Evolutionary conservation across 257 asterid species (phyloP).

Genomic region (Solanum ossicruentum): DNA sequence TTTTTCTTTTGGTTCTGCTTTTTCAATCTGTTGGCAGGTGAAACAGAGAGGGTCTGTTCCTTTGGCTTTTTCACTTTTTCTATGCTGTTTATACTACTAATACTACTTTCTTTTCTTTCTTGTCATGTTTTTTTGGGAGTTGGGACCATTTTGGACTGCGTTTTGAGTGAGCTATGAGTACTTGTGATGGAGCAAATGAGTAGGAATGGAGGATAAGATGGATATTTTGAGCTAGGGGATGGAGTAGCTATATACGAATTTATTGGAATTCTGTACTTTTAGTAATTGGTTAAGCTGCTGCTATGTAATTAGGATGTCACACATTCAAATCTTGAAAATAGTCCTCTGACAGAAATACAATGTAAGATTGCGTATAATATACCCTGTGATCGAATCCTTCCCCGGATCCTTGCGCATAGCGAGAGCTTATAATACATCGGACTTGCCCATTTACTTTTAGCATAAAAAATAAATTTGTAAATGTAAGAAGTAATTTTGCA

Average conservation of each 20-base stretch:
- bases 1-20: neutral
- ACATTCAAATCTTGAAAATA: too few species aligned
- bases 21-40: constrained; percentile 1
- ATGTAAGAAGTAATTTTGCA: neutral
- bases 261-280: neutral
- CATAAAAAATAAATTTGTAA: neutral
- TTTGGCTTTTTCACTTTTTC: neutral
- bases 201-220: neutral
- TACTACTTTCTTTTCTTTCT: neutral
- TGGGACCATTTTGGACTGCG: neutral
- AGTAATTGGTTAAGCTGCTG: too few species aligned
- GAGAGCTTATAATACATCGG: too few species aligned
- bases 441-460: too few species aligned
- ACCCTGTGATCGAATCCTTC: too few species aligned
- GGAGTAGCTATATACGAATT: neutral
- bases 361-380: too few species aligned
- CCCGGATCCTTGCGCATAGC: too few species aligned
- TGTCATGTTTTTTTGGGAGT: neutral
- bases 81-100: neutral
- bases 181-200: neutral
- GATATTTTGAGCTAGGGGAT: neutral
- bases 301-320: too few species aligned
- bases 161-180: neutral
- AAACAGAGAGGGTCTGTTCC: neutral
- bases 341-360: too few species aligned